phyloP scores from a whole-genome alignment of 2,329 filamentous ascomycete genomes.

The Gyromitra esculenta region DNA sequence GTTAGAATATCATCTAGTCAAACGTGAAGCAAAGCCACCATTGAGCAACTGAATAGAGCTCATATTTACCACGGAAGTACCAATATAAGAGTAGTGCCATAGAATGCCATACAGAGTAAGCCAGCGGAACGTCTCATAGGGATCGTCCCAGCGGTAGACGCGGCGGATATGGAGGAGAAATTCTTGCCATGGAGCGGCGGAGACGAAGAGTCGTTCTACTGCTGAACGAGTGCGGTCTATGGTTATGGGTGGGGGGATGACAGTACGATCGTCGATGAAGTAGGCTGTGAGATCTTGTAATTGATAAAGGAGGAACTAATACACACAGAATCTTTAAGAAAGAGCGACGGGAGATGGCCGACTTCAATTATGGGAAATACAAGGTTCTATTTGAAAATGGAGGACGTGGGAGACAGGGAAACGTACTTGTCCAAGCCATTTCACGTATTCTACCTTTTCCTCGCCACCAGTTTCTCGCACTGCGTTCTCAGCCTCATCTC shows the following conservation, averaged over 20 bases:
- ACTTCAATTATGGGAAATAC: not conserved
- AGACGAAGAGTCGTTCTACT: slow-evolving; percentile 61
- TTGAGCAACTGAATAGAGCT: not conserved
- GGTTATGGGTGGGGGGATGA: slow-evolving; percentile 59
- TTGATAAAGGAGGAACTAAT: slow-evolving; percentile 59
- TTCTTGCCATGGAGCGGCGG: slow-evolving; percentile 61
- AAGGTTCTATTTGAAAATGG: slow-evolving; percentile 3
- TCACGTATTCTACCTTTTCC: slow-evolving; percentile 57
- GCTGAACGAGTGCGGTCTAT: slow-evolving; percentile 59
- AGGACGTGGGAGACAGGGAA: not conserved
- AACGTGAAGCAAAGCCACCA: slow-evolving; percentile 44
- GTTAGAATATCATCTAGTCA: slow-evolving; percentile 39
- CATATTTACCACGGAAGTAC: slow-evolving; percentile 58
- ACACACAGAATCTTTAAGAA: not conserved
- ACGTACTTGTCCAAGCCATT: slow-evolving; percentile 59
- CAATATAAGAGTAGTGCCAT: slow-evolving; percentile 60
- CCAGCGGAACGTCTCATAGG: slow-evolving; percentile 60
- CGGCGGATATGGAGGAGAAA: slow-evolving; percentile 60
- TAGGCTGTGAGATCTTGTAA: slow-evolving; percentile 59
- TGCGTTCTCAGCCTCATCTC: slow-evolving; percentile 54
- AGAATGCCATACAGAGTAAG: slow-evolving; percentile 59
- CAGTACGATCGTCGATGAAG: slow-evolving; percentile 60
- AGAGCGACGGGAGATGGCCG: not conserved
- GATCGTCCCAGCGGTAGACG: slow-evolving; percentile 62
- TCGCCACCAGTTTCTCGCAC: slow-evolving; percentile 54